Evolutionary conservation across 495 filamentous ascomycete genomes (phyloP), one percentile per base, ranked within the genome.

Genomic region (Aspergillus mulundensis): DNA sequence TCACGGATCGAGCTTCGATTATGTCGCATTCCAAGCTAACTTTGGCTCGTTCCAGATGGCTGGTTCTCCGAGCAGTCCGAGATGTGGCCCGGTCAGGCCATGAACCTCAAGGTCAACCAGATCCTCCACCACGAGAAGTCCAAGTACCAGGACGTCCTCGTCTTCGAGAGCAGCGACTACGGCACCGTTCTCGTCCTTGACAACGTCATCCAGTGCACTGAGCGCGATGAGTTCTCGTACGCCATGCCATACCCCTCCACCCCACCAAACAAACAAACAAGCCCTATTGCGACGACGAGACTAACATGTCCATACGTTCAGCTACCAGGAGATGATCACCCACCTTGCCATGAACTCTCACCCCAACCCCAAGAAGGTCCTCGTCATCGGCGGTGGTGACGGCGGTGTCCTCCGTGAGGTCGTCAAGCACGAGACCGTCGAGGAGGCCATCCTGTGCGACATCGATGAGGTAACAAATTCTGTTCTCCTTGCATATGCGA

Each of bases 301-400:
- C 43, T 48, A 16, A 48, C 32, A 28, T 3, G 11, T 46, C 23
- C 3, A 18, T 54, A 10, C 41, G 19, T 43, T 50, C 54, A 86
- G 83, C 57, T 97, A 97, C 84, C 95, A 99, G 78, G 95, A 99
- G 84, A 99, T 99, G 94, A 99, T 99, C 77, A 90, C 94, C 56
- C 91, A 99, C 76, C 82, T 97, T 50, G 94, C 90, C 75, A 92
- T 99, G 89, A 95, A 95, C 83, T 90, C 94, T 21, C 94, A 97
- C 83, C 95, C 93, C 61, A 84, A 94, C 78, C 94, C 94, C 64
- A 91, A 96, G 85, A 93, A 91, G 78, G 92, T 97, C 50, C 85
- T 99, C 36, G 94, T 99, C 72, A 97, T 97, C 64, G 94, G 94
- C 52, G 94, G 92, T 63, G 94, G 95, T 65, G 94, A 97, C 67